Evolutionary conservation across 257 asterid genomes (phyloP), one percentile per base, ranked within the genome.

Genomic region (Solanum phureja): DNA sequence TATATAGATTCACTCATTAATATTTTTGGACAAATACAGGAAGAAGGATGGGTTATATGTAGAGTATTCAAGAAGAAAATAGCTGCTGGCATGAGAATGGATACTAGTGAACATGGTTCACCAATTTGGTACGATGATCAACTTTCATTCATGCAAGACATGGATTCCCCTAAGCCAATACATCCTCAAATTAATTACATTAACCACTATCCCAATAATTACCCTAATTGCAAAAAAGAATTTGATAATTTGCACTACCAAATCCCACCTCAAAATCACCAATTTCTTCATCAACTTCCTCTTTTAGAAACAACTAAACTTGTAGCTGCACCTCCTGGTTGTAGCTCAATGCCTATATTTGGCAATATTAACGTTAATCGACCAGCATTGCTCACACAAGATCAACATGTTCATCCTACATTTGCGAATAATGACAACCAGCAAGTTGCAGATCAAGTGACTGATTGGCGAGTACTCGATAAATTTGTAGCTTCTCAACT

Each of bases 21-120:
- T 77, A 27, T 14, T 4, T 13, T n/a, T 42, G n/a, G 0, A 44
- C 38, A 18, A 33, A 88, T 31, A 16, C 95, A 95, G 98, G 99
- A 96, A 92, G 99, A 96, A 94, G 99, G 99, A n/a, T 96, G 99
- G 99, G 99, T 94, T 10, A 98, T 96, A 2, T 96, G 98, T 85
- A 89, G 95, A 88, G 99, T 94, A 23, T 96, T 96, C 96, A 96
- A 92, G 98, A 95, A 95, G 89, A 90, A 91, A 84, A 88, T 93
- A 62, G 93, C 94, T 27, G 88, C 93, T 4, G 52, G 82, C 31
- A 86, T 93, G 64, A 94, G 95, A 33, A 94, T 87, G 86, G 86
- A 91, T 19, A 79, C 66, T 44, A 93, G 94, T 62, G 98, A 94
- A 9, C 94, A 94, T 88, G 98, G 92, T 7, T 96, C 99, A 13